Conservation (phyloP, 202 grass and related monocot species). For the Setaria viridis region DNA sequence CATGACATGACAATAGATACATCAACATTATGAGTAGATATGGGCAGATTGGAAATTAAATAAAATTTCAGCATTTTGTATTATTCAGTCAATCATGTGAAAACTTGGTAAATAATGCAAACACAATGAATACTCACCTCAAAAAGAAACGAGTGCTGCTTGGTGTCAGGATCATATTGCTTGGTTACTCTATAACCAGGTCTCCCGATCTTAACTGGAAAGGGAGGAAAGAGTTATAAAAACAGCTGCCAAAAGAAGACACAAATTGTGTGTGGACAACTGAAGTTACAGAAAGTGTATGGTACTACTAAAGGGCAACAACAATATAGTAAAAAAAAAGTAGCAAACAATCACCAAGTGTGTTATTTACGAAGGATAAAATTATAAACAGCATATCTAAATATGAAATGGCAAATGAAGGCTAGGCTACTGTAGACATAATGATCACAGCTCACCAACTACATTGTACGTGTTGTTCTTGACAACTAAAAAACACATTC, state of each 20-base stretch:
- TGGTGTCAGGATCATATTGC: constrained; percentile 88
- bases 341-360: neutral
- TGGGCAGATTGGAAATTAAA: constrained; percentile 3
- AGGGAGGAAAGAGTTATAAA: constrained; percentile 47
- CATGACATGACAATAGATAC: neutral
- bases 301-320: neutral
- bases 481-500: neutral
- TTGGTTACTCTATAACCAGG: constrained; percentile 93
- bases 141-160: constrained; percentile 93
- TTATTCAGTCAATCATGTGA: constrained; percentile 14
- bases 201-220: constrained; percentile 96
- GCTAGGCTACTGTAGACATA: neutral
- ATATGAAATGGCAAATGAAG: neutral
- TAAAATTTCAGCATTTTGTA: neutral
- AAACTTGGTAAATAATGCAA: neutral
- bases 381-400: neutral
- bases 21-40: neutral
- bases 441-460: neutral
- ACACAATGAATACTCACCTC: constrained; percentile 58
- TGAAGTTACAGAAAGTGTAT: neutral
- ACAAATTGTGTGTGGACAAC: neutral
- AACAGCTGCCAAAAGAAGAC: constrained; percentile 5
- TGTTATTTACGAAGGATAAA: neutral
- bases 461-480: neutral
- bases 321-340: constrained; percentile 1